Conservation (phyloP, 2,329 filamentous ascomycete genomes). For the Ophiostoma quercus region DNA sequence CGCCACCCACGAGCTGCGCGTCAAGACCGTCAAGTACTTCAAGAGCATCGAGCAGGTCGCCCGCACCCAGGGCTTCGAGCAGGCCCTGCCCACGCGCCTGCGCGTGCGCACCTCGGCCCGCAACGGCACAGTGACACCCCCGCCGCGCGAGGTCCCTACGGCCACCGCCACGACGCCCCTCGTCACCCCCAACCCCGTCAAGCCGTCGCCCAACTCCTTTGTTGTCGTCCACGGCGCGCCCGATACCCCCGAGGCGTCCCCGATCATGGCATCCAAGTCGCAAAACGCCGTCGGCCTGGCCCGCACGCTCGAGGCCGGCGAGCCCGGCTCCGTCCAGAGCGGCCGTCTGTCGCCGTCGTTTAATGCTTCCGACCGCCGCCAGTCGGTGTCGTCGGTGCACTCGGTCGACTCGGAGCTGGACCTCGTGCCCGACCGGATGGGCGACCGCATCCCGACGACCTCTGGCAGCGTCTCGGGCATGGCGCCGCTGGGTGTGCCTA, state of each 20-base stretch:
- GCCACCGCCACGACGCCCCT: slow-evolving; percentile 21
- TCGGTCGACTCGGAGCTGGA: slow-evolving; percentile 43
- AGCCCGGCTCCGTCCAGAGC: slow-evolving; percentile 15
- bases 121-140: slow-evolving; percentile 15
- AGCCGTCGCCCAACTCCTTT: slow-evolving; percentile 20
- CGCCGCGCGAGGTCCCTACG: not conserved
- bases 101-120: slow-evolving; percentile 37
- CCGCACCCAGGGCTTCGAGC: slow-evolving; percentile 42
- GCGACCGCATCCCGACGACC: slow-evolving; percentile 48
- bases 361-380: slow-evolving; percentile 3
- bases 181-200: slow-evolving; percentile 23
- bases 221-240: slow-evolving; percentile 39
- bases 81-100: slow-evolving; percentile 48
- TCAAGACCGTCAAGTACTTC: slow-evolving; percentile 62
- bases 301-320: not conserved
- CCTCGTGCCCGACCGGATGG: slow-evolving; percentile 58
- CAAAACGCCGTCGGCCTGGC: not conserved
- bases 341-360: slow-evolving; percentile 4
- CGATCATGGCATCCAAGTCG: slow-evolving; percentile 45
- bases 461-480: slow-evolving; percentile 12
- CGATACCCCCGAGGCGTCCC: slow-evolving; percentile 32
- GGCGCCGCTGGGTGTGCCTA: slow-evolving; percentile 31
- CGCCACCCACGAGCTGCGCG: slow-evolving; percentile 57
- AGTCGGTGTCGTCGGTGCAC: slow-evolving; percentile 2
- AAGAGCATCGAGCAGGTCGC: slow-evolving; percentile 56